Base-by-base conservation (phyloP, 805 yeast genomes). In the Lipomyces yamadae region DNA sequence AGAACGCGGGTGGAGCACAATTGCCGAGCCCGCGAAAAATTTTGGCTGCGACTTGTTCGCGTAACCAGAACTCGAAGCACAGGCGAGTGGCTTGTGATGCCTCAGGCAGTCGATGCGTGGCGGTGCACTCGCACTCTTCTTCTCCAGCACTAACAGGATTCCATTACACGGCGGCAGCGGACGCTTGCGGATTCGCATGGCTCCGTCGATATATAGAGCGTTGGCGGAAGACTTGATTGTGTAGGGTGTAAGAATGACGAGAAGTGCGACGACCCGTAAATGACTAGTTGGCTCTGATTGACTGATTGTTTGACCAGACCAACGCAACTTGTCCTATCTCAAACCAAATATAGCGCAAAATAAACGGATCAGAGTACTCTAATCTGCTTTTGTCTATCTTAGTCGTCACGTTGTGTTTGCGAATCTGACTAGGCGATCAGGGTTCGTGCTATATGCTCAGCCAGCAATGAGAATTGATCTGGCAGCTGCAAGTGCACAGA, bases 61-160 rank as follows among this genome's bases (percentile, higher is more conserved):
- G 24, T 24, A 24, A 24, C 24, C 24, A 24, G 24, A 24, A 24
- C 24, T 24, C 24, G 48, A 4, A 7, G 48, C 48, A 42, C 48
- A 42, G 48, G 24, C 48, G 48, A 42, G 48, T 42, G 48, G 48
- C 48, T 42, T 42, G 48, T 7, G 48, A 18, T 42, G n/a, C 48
- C 1, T 15, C 24, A 7, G 6, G 24, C 24, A 24, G 24, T 24
- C 24, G 2, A 42, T n/a, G 24, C 48, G 48, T 42, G 48, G 48
- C 48, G 48, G n/a, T 42, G 48, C 48, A 3, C 15, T n/a, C 8
- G 8, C 18, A 24, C 8, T 18, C 48, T 7, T 18, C 48, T 7
- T 3, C 15, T 42, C 48, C 48, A 18, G n/a, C 48, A 42, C 48
- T 5, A 42, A 4, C 3, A 5, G 5, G 7, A 3, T n/a, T 24